Evolutionary conservation across 2,329 filamentous ascomycete species (phyloP).

Genomic region (Fusarium sp.): DNA sequence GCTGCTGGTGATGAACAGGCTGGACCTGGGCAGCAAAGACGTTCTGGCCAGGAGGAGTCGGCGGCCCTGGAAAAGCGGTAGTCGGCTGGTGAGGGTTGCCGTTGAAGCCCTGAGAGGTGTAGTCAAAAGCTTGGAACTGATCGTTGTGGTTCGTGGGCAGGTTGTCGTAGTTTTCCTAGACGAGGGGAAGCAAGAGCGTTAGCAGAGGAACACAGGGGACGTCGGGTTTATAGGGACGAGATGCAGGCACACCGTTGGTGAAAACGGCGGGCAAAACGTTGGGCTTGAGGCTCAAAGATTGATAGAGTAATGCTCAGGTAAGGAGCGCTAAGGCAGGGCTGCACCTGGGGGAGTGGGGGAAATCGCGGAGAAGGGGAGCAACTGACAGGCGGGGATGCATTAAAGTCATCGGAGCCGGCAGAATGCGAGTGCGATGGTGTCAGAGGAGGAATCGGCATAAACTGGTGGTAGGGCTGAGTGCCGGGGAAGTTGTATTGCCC

Average conservation of each 20-base stretch:
- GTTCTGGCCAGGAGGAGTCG: slow-evolving; percentile 63
- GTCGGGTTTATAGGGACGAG: slow-evolving; percentile 23
- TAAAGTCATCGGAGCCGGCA: slow-evolving; percentile 66
- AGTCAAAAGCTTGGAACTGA: slow-evolving; percentile 63
- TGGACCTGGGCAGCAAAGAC: slow-evolving; percentile 46
- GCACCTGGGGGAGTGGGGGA: slow-evolving; percentile 43
- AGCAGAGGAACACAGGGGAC: slow-evolving; percentile 23
- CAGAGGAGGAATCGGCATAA: slow-evolving; percentile 65
- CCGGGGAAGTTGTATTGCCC: slow-evolving; percentile 60
- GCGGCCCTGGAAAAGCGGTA: slow-evolving; percentile 59
- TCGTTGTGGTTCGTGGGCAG: slow-evolving; percentile 57
- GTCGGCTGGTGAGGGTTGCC: slow-evolving; percentile 48
- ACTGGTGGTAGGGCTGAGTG: slow-evolving; percentile 65
- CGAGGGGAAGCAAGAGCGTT: slow-evolving; percentile 16
- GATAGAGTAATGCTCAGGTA: slow-evolving; percentile 53
- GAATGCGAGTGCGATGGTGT: slow-evolving; percentile 69
- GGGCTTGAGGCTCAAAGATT: slow-evolving; percentile 29
- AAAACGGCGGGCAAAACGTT: slow-evolving; percentile 15
- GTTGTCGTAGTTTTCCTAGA: slow-evolving; percentile 63
- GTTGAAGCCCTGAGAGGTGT: slow-evolving; percentile 53
- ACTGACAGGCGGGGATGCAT: slow-evolving; percentile 68
- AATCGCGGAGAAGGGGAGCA: slow-evolving; percentile 42
- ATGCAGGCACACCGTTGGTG: slow-evolving; percentile 23
- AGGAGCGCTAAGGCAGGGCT: slow-evolving; percentile 48
- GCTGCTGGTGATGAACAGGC: slow-evolving; percentile 36